Evolutionary conservation across 148 eudicot species (phyloP), one percentile per base, ranked within the genome.

Genomic region (Fagopyrum tataricum): DNA sequence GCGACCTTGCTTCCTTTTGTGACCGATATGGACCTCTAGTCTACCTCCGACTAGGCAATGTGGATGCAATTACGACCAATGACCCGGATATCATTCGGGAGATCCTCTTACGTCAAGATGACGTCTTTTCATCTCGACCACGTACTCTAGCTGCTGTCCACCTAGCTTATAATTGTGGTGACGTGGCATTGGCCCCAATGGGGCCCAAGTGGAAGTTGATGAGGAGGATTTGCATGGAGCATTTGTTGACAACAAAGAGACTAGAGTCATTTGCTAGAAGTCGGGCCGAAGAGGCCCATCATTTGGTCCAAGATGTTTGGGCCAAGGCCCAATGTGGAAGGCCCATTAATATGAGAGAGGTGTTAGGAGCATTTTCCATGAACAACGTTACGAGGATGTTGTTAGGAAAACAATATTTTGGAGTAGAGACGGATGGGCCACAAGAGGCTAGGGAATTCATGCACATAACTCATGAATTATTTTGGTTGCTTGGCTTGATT

Each of bases 371-470:
- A 23, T 95, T 95, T 76, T 92, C 99, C 0, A 92, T 95, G 99
- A 95, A 95, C 72, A 95, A 92, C 75, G 97, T 95, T 71, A 95
- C 99, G 0, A 88, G 99, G 49, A 95, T 95, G 97, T 81, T 95
- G 85, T 49, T 95, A 59, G 99, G 99, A 5, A 95, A 92, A 24
- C 96, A 95, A 44, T 95, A 87, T 70, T 95, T 95, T 77, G 99
- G 99, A 79, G 83, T 83, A 0, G 88, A 72, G 20, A 83, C 82
- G 1, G 86, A 88, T 0, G 97, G 93, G 24, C 97, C 92, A 72
- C 81, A 87, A 75, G 99, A 92, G 61, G 97, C 97, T 44, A 72
- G 79, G 83, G 97, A 92, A 74, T 95, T 95, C 74, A 90, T 95
- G 97, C 87, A 87, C 73, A 90, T 95, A 79, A 95, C 99, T 11